phyloP scores from a whole-genome alignment of 805 yeast genomes.

The Nematodospora valgi region DNA sequence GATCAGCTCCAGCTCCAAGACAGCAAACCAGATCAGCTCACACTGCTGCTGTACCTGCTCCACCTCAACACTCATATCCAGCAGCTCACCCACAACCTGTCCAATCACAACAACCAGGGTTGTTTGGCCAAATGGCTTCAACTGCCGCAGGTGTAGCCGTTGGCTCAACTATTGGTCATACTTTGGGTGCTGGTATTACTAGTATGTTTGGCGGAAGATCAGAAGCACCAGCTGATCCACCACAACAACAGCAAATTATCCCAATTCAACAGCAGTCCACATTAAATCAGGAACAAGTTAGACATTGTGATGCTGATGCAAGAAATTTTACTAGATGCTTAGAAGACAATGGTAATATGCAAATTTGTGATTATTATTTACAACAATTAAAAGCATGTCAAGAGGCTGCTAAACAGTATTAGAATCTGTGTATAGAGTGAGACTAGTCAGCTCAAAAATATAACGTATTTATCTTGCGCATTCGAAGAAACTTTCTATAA shows the following conservation, averaged over 20 bases:
- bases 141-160: constrained; percentile 99
- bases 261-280: constrained; percentile 32
- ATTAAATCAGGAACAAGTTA: constrained; percentile 39
- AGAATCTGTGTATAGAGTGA: constrained; percentile 16
- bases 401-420: constrained; percentile 84
- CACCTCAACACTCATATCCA: constrained; percentile 19
- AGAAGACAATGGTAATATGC: constrained; percentile 96
- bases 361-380: constrained; percentile 92
- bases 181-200: constrained; percentile 91
- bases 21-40: constrained; percentile 67
- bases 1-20: constrained; percentile 47
- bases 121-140: constrained; percentile 95
- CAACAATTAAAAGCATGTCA: constrained; percentile 98
- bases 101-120: constrained; percentile 67
- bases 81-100: constrained; percentile 50
- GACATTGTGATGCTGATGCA: constrained; percentile 87
- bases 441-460: not conserved
- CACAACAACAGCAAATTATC: constrained; percentile 42
- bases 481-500: not conserved
- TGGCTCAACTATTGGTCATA: constrained; percentile 96
- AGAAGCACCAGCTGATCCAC: constrained; percentile 42
- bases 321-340: constrained; percentile 93
- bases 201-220: constrained; percentile 76
- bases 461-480: not conserved
- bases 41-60: constrained; percentile 61